Conservation (phyloP, 1,284 basidiomycete species). For the Polyporus tsugae region DNA sequence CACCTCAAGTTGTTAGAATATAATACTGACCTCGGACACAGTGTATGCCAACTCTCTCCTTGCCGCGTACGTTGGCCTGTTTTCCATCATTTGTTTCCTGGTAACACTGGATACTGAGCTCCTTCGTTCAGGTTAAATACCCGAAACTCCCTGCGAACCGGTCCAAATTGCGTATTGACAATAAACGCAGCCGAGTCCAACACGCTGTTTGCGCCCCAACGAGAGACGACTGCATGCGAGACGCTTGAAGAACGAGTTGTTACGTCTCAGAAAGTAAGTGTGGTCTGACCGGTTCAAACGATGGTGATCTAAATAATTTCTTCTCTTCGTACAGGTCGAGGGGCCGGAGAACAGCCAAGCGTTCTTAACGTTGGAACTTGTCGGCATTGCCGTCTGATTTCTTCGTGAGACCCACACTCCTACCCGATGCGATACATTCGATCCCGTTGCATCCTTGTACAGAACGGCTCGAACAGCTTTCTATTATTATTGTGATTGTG, state of each 20-base stretch:
- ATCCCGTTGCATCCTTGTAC: no score
- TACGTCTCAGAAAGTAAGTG: not conserved
- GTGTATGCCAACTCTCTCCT: slow-evolving; percentile 28
- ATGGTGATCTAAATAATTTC: not conserved
- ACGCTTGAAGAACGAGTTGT: not conserved
- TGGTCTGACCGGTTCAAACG: not conserved
- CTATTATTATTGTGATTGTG: no score
- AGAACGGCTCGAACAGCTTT: not conserved
- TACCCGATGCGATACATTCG: no score
- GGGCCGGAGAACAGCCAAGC: not conserved
- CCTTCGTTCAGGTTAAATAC: slow-evolving; percentile 14
- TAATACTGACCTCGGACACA: not conserved
- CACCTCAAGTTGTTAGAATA: no score
- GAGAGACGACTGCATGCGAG: not conserved
- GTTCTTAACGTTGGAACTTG: not conserved
- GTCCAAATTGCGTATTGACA: not conserved
- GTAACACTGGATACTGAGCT: not conserved
- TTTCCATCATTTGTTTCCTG: not conserved
- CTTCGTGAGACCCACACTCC: no score
- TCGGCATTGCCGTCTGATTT: not conserved
- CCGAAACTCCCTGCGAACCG: slow-evolving; percentile 13
- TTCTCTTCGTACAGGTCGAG: not conserved
- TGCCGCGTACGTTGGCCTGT: slow-evolving; percentile 14
- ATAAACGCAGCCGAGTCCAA: not conserved
- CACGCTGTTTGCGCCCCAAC: not conserved